These are phyloP conservation scores for Trichoderma aggressivum DNA, from an alignment of 2,329 filamentous ascomycete genomes.

Conservation along the genomic window DNA sequence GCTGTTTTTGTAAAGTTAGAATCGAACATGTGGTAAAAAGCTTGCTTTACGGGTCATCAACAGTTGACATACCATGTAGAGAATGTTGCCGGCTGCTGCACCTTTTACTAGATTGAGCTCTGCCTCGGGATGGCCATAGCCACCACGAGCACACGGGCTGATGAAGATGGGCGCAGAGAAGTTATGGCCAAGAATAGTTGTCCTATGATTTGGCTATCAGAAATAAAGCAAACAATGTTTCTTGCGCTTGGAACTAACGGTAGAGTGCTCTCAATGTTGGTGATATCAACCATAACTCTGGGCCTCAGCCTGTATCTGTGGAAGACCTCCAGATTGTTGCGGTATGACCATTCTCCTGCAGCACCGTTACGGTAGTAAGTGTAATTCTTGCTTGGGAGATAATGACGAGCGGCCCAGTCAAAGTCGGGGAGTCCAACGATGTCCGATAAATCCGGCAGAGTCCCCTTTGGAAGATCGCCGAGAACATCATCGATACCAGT, in stretches of 20 bases:
- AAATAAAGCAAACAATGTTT: not conserved
- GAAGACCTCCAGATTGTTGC: conserved; percentile 55
- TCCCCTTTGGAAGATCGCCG: conserved; percentile 32
- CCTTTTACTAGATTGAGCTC: conserved; percentile 50
- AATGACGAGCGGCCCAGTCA: conserved; percentile 49
- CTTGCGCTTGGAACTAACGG: conserved; percentile 21
- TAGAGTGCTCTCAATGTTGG: conserved; percentile 39
- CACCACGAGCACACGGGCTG: conserved; percentile 45
- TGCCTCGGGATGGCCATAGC: conserved; percentile 42
- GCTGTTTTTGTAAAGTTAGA: conserved; percentile 10
- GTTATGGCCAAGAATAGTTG: conserved; percentile 51
- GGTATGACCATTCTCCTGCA: conserved; percentile 53
- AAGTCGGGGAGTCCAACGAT: conserved; percentile 53
- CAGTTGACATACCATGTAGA: conserved; percentile 42
- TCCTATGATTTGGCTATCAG: conserved; percentile 27
- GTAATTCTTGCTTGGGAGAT: conserved; percentile 46
- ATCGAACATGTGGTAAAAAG: too few relatives aligned
- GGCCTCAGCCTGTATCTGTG: conserved; percentile 47
- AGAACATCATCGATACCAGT: conserved; percentile 43
- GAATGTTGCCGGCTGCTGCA: conserved; percentile 45
- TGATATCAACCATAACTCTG: conserved; percentile 49
- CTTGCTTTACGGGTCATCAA: too few relatives aligned
- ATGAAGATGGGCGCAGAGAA: conserved; percentile 56
- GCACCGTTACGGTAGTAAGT: conserved; percentile 58
- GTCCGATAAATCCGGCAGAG: conserved; percentile 41